These are phyloP conservation scores for Phytophthora parvispora DNA, from an alignment of 352 stramenopile species.

Conservation along the genomic window DNA sequence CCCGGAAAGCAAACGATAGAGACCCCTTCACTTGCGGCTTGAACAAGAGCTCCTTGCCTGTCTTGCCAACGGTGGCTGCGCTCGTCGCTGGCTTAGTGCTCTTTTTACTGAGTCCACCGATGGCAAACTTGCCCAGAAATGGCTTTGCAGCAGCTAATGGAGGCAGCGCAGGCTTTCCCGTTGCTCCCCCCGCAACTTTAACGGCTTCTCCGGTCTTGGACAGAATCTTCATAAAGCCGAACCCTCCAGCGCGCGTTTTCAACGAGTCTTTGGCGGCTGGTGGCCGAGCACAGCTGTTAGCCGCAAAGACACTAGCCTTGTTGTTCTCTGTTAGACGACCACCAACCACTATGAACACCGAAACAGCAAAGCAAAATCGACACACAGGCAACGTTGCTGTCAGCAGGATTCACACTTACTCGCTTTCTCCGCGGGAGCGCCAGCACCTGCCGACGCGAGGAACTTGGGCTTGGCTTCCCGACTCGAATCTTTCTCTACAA, in stretches of 20 bases:
- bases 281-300: constrained; percentile 25
- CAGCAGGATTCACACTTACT: constrained; percentile 20
- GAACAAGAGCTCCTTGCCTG: constrained; percentile 8
- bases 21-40: constrained; percentile 13
- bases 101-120: constrained; percentile 15
- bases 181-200: neutral
- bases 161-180: constrained; percentile 7
- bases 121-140: constrained; percentile 27
- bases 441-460: constrained; percentile 2
- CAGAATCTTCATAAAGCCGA: constrained; percentile 36
- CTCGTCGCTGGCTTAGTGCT: neutral
- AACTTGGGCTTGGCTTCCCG: constrained; percentile 28
- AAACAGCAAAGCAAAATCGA: neutral
- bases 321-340: constrained; percentile 4
- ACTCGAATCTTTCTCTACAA: constrained; percentile 27
- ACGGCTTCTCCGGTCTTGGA: constrained; percentile 9
- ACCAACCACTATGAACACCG: neutral
- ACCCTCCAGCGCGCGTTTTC: constrained; percentile 20
- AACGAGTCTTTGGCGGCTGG: neutral
- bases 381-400: too few relatives aligned
- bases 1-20: constrained; percentile 28
- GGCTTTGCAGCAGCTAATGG: constrained; percentile 18
- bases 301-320: constrained; percentile 8
- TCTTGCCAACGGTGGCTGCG: too few relatives aligned
- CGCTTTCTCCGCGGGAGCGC: constrained; percentile 7